Conservation (phyloP, 177 flowering plant species). For the Vitis hybrid region DNA sequence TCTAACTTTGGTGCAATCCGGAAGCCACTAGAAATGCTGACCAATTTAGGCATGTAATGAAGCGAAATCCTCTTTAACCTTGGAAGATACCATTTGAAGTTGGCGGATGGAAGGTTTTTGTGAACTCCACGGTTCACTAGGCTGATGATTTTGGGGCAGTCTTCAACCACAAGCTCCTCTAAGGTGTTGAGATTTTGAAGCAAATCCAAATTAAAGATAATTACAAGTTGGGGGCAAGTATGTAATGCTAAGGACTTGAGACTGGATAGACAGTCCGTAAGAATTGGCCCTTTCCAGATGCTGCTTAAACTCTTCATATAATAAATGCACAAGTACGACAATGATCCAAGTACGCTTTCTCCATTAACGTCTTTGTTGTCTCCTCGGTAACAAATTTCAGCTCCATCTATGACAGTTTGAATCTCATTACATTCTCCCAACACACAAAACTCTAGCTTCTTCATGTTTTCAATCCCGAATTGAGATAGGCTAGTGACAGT, state of each 20-base stretch:
- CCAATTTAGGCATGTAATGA: conserved; percentile 4
- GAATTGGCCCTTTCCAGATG: conserved; percentile 7
- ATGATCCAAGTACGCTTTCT: background rate
- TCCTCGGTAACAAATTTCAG: background rate
- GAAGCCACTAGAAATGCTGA: conserved; percentile 4
- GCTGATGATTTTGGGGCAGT: background rate
- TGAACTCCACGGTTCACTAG: background rate
- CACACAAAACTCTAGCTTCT: conserved; percentile 7
- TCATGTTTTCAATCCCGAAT: background rate
- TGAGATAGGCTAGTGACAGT: conserved; percentile 7
- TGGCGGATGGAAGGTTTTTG: background rate
- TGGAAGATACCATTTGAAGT: background rate
- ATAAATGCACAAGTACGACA: conserved; percentile 2
- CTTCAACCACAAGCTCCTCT: conserved; percentile 12
- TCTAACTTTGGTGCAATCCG: conserved; percentile 6
- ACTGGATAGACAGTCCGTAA: background rate
- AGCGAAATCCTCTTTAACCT: conserved; percentile 2
- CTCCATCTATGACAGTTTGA: background rate
- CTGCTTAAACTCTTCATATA: conserved; percentile 7
- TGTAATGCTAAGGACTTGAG: background rate
- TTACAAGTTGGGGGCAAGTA: conserved; percentile 5
- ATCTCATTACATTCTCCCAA: conserved; percentile 16
- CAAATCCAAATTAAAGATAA: background rate
- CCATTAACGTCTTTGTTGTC: too few species aligned
- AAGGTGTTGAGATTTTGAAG: conserved; percentile 6